Evolutionary conservation across 768 basidiomycete species (phyloP).

Genomic region (Naganishia vaughanmartiniae): DNA sequence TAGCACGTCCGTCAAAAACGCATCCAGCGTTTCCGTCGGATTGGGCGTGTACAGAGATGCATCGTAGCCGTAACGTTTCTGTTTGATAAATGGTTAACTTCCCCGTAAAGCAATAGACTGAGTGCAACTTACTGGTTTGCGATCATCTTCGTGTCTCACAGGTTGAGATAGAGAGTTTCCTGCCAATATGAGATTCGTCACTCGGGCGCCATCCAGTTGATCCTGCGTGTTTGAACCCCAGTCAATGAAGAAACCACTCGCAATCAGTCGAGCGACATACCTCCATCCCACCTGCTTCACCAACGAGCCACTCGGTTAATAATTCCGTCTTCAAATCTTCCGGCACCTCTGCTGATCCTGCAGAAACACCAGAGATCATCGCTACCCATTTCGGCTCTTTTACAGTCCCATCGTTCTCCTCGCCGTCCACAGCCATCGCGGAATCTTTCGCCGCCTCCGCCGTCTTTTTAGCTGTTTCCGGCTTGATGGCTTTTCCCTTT

Average conservation of each 20-base stretch:
- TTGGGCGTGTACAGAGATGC: slow-evolving; percentile 67
- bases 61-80: slow-evolving; percentile 71
- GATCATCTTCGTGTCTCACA: slow-evolving; percentile 52
- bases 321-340: slow-evolving; percentile 70
- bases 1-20: slow-evolving; percentile 67
- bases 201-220: slow-evolving; percentile 64
- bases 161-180: slow-evolving; percentile 77
- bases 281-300: slow-evolving; percentile 70
- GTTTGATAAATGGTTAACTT: neutral
- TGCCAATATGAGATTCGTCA: slow-evolving; percentile 81
- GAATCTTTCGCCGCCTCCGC: slow-evolving; percentile 52
- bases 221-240: slow-evolving; percentile 52
- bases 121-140: slow-evolving; percentile 41
- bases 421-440: slow-evolving; percentile 21
- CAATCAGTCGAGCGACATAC: slow-evolving; percentile 37
- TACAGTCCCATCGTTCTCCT: slow-evolving; percentile 54
- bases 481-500: slow-evolving; percentile 39
- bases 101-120: slow-evolving; percentile 3
- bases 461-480: slow-evolving; percentile 26
- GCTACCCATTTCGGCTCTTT: slow-evolving; percentile 66
- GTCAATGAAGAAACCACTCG: neutral
- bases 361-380: slow-evolving; percentile 76
- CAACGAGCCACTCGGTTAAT: slow-evolving; percentile 82
- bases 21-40: slow-evolving; percentile 68
- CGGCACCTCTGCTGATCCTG: slow-evolving; percentile 59